phyloP scores from a whole-genome alignment of 2,329 filamentous ascomycete species.

The Phialemoniopsis sp. region DNA sequence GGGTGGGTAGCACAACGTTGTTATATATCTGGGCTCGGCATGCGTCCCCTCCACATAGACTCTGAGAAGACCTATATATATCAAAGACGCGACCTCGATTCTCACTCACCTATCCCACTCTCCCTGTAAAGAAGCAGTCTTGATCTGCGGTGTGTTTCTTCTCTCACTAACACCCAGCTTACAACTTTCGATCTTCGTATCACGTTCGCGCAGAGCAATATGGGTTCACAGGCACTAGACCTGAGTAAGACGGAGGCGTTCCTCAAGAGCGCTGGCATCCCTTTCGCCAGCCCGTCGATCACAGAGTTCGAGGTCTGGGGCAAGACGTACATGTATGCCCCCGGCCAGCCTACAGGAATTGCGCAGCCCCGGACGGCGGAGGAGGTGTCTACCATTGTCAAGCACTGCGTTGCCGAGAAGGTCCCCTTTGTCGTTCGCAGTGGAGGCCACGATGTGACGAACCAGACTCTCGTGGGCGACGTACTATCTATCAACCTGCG shows the following conservation, averaged over 20 bases:
- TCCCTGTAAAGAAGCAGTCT: no score
- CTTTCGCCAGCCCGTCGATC: background rate
- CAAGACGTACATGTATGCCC: background rate
- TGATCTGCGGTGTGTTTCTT: no score
- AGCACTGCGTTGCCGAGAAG: background rate
- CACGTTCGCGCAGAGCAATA: no score
- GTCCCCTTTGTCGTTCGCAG: slow-evolving; percentile 2
- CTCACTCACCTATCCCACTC: no score
- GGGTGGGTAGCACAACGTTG: no score
- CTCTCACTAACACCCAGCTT: no score
- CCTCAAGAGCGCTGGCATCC: background rate
- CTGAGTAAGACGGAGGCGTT: background rate
- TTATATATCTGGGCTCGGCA: no score
- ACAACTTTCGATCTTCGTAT: no score
- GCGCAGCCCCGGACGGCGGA: slow-evolving; percentile 1
- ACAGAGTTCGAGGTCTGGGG: background rate
- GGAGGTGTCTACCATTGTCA: slow-evolving; percentile 1
- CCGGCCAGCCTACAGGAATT: slow-evolving; percentile 1
- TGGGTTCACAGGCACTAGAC: no score
- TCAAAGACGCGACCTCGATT: no score
- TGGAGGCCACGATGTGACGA: slow-evolving; percentile 2
- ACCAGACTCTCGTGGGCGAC: background rate
- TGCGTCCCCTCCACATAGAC: no score
- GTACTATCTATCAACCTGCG: slow-evolving; percentile 3
- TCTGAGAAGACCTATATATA: no score